Conservation (phyloP, 495 filamentous ascomycete species). For the Tricharina praecox region DNA sequence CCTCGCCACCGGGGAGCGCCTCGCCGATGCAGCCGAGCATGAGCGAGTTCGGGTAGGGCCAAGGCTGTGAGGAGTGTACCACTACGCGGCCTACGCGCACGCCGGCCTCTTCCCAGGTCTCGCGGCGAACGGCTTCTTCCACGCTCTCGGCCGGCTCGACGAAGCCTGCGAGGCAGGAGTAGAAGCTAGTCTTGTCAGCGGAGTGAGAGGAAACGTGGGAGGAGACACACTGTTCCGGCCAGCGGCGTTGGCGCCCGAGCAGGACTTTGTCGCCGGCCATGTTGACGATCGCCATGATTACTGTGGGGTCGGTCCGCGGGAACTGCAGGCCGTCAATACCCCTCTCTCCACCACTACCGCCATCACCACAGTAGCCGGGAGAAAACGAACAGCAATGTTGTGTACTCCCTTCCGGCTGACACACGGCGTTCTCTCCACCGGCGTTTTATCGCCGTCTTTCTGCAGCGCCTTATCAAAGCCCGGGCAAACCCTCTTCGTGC, state of each 20-base stretch:
- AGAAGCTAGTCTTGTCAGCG: slow-evolving; percentile 43
- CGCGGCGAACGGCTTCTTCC: slow-evolving; percentile 84
- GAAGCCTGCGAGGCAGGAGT: slow-evolving; percentile 82
- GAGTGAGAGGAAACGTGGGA: neutral
- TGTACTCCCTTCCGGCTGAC: slow-evolving; percentile 51
- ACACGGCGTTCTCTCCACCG: slow-evolving; percentile 46
- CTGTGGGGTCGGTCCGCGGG: slow-evolving; percentile 85
- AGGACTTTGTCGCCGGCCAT: slow-evolving; percentile 56
- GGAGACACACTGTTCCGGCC: slow-evolving; percentile 34
- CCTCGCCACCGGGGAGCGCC: slow-evolving; percentile 61
- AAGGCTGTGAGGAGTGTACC: slow-evolving; percentile 83
- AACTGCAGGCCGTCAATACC: slow-evolving; percentile 51
- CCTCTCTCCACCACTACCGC: neutral
- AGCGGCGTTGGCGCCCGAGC: slow-evolving; percentile 69
- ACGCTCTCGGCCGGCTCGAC: slow-evolving; percentile 87
- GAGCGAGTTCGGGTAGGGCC: slow-evolving; percentile 73
- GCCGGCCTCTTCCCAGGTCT: slow-evolving; percentile 92
- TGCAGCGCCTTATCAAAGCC: slow-evolving; percentile 46
- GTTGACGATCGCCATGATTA: slow-evolving; percentile 83
- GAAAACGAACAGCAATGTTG: slow-evolving; percentile 18
- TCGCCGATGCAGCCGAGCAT: slow-evolving; percentile 94
- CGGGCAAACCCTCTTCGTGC: slow-evolving; percentile 81
- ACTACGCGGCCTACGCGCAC: slow-evolving; percentile 72
- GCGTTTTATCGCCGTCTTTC: slow-evolving; percentile 10
- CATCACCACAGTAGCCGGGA: neutral